Evolutionary conservation across 164 flowering plant species (phyloP).

Genomic region (Annona squamosa): DNA sequence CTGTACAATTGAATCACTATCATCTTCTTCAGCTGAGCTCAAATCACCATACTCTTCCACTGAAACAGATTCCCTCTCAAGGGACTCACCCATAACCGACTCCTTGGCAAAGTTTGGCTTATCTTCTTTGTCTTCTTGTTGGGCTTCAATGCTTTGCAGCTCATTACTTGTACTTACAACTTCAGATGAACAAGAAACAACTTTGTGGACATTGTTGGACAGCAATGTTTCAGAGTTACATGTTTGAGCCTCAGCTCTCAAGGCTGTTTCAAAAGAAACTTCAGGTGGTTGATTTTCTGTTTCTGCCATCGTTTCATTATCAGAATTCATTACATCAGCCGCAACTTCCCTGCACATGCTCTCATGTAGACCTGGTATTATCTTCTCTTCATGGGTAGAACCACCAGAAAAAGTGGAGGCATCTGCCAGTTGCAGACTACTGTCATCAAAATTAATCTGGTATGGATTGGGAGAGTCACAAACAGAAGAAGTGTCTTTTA

Average conservation of each 20-base stretch:
- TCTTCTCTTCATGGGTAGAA: neutral
- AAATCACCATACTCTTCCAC: conserved; percentile 2
- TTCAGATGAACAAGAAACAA: conserved; percentile 4
- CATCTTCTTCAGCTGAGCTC: conserved; percentile 1
- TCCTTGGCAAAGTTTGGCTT: neutral
- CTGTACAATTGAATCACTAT: conserved; percentile 10
- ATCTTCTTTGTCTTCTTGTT: conserved; percentile 14
- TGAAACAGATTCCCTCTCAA: conserved; percentile 3
- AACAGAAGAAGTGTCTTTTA: neutral
- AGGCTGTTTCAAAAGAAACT: conserved; percentile 8
- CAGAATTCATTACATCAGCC: conserved; percentile 5
- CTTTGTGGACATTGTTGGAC: conserved; percentile 14
- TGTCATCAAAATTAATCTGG: neutral
- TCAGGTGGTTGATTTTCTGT: neutral
- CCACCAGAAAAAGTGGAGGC: neutral
- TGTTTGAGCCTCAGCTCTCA: conserved; percentile 9
- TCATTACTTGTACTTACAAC: conserved; percentile 7
- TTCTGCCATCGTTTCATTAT: conserved; percentile 11
- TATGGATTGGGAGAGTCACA: neutral
- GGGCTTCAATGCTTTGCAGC: conserved; percentile 12
- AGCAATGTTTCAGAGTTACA: conserved; percentile 12
- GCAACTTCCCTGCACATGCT: conserved; percentile 6
- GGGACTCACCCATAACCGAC: neutral
- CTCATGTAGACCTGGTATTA: neutral
- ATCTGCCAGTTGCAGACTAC: neutral